Base-by-base conservation (phyloP, 2,329 filamentous ascomycete species). In the Colletotrichum navitas region DNA sequence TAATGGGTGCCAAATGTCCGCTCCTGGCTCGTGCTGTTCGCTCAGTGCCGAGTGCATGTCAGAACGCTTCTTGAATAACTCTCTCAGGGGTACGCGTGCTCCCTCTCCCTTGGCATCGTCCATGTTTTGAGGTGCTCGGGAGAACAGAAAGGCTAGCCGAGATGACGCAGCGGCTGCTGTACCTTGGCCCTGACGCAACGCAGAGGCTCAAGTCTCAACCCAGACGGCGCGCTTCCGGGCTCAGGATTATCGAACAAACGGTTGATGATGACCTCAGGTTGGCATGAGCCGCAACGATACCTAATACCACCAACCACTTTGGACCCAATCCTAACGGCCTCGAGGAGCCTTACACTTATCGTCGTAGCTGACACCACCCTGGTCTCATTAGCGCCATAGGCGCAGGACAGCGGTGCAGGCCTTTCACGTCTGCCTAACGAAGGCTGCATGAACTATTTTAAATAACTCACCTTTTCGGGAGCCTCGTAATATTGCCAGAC, bases 31-130 rank as follows among this genome's bases (percentile, higher is more conserved):
- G 24, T 47, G 43, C 41, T 14, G 18, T 43, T 63, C 63, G 34
- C 58, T 58, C 41, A 68, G 29, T 12, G 68, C 68, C 11, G 41
- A 51, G 51, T 68, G 58, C 51, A 58, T 52, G 39, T 43, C 21
- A 7, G 18, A 43, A 39, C 68, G 47, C 21, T 62, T 26, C 29
- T n/a, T 12, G 58, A 68, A 68, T 51, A 56, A 3, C 21, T 49
- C 10, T n/a, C 24, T 21, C 26, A 43, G 21, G 3, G 1, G 29
- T 47, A n/a, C 45, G 55, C 29, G 2, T 10, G 2, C 12, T 24
- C 52, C 36, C 16, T 56, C 63, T n/a, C 47, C 63, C 16, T n/a
- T 21, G 36, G 24, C 3, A 12, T 8, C 26, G 39, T 56, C 29
- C 65, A 62, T 47, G 18, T 36, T 62, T 39, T 8, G 29, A 39